These are phyloP conservation scores for Trifolium fragiferum DNA, from an alignment of 306 rosid genomes.

Conservation along the genomic window DNA sequence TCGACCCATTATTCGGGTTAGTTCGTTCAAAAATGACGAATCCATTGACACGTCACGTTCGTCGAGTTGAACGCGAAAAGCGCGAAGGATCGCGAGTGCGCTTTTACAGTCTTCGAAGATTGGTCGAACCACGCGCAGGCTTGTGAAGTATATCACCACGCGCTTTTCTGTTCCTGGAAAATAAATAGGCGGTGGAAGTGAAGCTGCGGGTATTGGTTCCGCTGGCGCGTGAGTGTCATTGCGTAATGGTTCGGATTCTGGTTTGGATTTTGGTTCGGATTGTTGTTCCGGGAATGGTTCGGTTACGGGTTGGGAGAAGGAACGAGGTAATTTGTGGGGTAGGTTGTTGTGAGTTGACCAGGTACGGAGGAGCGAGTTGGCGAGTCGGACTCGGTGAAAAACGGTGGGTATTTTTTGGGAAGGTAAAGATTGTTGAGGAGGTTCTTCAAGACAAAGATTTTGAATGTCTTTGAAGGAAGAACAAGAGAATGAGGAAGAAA, in stretches of 20 bases:
- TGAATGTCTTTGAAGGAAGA: constrained; percentile 91
- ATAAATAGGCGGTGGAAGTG: constrained; percentile 36
- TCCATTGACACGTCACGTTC: constrained; percentile 94
- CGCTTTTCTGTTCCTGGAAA: constrained; percentile 68
- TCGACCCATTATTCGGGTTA: constrained; percentile 62
- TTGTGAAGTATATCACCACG: constrained; percentile 84
- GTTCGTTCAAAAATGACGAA: constrained; percentile 59
- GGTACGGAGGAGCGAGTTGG: constrained; percentile 62
- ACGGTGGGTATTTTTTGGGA: constrained; percentile 42
- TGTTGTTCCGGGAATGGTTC: background rate
- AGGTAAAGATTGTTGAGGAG: constrained; percentile 34
- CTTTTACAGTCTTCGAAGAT: constrained; percentile 79
- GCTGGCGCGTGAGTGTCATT: background rate
- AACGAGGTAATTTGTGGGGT: constrained; percentile 11
- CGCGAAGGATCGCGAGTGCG: constrained; percentile 74
- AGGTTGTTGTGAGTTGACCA: constrained; percentile 45
- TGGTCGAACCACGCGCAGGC: constrained; percentile 79
- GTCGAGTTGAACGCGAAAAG: constrained; percentile 79
- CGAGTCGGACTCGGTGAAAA: constrained; percentile 80
- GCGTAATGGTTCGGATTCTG: background rate
- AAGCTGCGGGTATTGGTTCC: background rate
- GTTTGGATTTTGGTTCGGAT: background rate
- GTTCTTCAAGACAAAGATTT: constrained; percentile 67
- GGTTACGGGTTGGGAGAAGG: constrained; percentile 29
- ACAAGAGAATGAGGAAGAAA: constrained; percentile 59